These are phyloP conservation scores for Talaromyces atroroseus DNA, from an alignment of 2,329 filamentous ascomycete genomes.

Conservation along the genomic window DNA sequence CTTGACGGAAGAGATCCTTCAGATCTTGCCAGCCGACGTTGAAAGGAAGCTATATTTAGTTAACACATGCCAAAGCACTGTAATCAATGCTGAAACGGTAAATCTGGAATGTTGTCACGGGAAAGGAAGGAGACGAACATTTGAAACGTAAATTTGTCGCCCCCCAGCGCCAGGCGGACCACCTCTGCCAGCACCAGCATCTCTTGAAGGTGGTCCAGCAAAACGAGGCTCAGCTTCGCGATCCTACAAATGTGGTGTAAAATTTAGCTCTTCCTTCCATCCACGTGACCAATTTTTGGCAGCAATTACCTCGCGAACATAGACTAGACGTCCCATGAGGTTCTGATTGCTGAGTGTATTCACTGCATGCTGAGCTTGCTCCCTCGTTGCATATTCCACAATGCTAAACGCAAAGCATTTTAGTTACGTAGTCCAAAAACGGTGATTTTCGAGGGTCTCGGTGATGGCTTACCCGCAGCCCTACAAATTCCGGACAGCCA, in stretches of 20 bases:
- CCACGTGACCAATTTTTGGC: neutral
- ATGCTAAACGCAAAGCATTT: slow-evolving; percentile 56
- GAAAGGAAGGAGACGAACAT: slow-evolving; percentile 65
- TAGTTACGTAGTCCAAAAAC: slow-evolving; percentile 1
- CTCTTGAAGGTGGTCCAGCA: slow-evolving; percentile 66
- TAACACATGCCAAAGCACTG: neutral
- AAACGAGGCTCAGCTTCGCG: slow-evolving; percentile 97
- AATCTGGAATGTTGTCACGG: slow-evolving; percentile 19
- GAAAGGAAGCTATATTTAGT: slow-evolving; percentile 71
- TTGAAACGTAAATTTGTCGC: slow-evolving; percentile 94
- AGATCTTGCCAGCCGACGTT: slow-evolving; percentile 98
- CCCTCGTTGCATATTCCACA: slow-evolving; percentile 99
- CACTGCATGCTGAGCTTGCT: slow-evolving; percentile 97
- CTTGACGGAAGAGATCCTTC: slow-evolving; percentile 97
- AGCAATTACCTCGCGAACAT: slow-evolving; percentile 79
- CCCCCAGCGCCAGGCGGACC: slow-evolving; percentile 55
- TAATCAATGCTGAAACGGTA: neutral
- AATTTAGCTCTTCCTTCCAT: neutral
- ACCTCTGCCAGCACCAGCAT: slow-evolving; percentile 52
- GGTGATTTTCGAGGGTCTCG: neutral
- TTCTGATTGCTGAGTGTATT: slow-evolving; percentile 98
- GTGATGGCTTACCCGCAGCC: slow-evolving; percentile 87
- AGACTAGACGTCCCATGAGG: slow-evolving; percentile 95
- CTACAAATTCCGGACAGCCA: slow-evolving; percentile 87
- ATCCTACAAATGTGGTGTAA: slow-evolving; percentile 55